A percentile compares a stretch with the other conserved stretches of the same genome.
phyloP scores from a whole-genome alignment of 495 filamentous ascomycete genomes.

The Apodospora peruviana region DNA sequence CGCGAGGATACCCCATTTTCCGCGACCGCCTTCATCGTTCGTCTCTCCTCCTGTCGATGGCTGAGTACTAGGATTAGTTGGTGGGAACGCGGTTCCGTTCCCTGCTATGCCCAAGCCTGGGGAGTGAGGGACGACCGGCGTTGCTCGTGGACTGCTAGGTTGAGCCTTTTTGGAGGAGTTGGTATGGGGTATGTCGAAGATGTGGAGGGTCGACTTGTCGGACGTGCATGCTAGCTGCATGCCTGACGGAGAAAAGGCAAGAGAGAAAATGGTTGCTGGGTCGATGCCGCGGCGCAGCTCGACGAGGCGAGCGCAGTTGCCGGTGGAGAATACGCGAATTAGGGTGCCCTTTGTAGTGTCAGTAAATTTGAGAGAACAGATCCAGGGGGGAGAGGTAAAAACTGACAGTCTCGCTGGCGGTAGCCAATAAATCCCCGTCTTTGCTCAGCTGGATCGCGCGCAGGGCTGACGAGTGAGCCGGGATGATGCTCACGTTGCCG shows the following conservation, averaged over 20 bases:
- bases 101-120: constrained; percentile 46
- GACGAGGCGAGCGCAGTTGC: constrained; percentile 68
- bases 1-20: constrained; percentile 76
- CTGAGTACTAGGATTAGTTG: background rate
- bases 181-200: constrained; percentile 65
- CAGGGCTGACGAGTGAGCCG: constrained; percentile 76
- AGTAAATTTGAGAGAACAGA: background rate
- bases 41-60: background rate
- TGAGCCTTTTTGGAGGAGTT: background rate
- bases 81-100: constrained; percentile 11
- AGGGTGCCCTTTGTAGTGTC: constrained; percentile 63
- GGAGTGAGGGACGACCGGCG: constrained; percentile 1
- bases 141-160: background rate
- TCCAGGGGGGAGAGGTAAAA: constrained; percentile 30
- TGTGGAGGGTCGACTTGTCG: constrained; percentile 90
- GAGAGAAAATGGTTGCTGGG: constrained; percentile 76
- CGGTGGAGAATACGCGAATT: constrained; percentile 74
- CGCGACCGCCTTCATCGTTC: constrained; percentile 38
- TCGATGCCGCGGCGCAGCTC: constrained; percentile 88
- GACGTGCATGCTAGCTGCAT: constrained; percentile 85
- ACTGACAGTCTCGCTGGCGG: constrained; percentile 85
- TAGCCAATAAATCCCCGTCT: constrained; percentile 79
- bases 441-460: constrained; percentile 74
- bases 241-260: constrained; percentile 78
- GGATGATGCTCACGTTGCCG: constrained; percentile 88